Base-by-base conservation (phyloP, 305 asterid genomes). In the Salvia sclarea region DNA sequence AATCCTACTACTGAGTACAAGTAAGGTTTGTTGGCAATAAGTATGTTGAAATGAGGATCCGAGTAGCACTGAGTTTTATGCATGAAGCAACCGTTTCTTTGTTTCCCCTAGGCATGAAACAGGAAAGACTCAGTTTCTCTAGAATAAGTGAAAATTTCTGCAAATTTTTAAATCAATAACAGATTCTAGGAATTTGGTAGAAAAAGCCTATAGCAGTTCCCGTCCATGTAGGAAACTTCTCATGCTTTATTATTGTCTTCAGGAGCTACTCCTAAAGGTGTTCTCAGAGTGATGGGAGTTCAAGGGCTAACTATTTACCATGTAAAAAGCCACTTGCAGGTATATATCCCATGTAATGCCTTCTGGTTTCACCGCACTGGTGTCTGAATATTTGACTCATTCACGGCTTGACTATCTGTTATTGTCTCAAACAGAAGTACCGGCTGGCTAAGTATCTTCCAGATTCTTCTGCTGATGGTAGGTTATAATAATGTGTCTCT, bases 251-350 rank as follows among this genome's bases (percentile, higher is more conserved):
- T 52, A 38, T 62, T 20, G 2, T 75, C 21, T 83, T 68, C 83
- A 91, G 99, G 99, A 75, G 99, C 99, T 60, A 94, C 99, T 64
- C 99, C 99, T 10, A 94, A 94, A 80, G 99, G 99, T 74, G 99
- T 94, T 67, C 98, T 94, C 24, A 76, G 99, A 80, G 96, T 94
- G 61, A 94, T 94, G 99, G 99, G 99, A 61, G 97, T 91, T 75
- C 97, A 91, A 83, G 96, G 97, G 63, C 84, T 91, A 69, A 94
- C 98, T 40, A 94, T 94, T 74, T 94, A 94, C 80, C 99, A 94
- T 78, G 99, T 94, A 54, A 94, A 94, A 78, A 94, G 99, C 82
- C 99, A 94, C 82, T 86, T 94, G 72, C 99, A 94, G 99, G 99
- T 94, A 82, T 30, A 30, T 56, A 64, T 59, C 54, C 49, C 49